A percentile compares a stretch with the other conserved stretches of the same genome.
Evolutionary conservation across 140 eudicot species (phyloP).

Genomic region (Anethum foeniculum): DNA sequence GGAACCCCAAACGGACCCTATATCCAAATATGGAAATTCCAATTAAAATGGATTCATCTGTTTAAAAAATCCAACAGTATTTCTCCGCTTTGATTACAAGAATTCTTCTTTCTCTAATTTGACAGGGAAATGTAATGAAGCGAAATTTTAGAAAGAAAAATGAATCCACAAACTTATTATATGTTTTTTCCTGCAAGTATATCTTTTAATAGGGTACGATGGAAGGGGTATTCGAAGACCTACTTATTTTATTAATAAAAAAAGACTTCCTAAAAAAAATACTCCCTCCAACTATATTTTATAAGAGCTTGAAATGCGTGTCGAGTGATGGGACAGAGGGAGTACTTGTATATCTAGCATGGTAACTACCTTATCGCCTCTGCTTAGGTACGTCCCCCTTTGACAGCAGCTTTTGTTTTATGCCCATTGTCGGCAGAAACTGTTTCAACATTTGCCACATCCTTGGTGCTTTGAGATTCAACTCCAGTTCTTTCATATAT

Average conservation of each 20-base stretch:
- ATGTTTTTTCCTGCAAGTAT: not conserved
- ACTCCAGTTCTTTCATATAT: conserved; percentile 2
- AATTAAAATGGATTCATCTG: not conserved
- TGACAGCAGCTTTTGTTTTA: not conserved
- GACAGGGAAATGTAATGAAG: not conserved
- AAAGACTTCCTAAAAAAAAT: not conserved
- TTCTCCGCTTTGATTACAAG: not conserved
- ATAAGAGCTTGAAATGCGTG: too few species aligned
- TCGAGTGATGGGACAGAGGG: too few species aligned
- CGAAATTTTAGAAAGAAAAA: not conserved
- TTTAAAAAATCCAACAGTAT: not conserved
- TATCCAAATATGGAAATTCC: not conserved
- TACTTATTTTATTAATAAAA: not conserved
- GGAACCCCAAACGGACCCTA: too few species aligned
- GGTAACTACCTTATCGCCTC: not conserved
- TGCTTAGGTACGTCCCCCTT: not conserved
- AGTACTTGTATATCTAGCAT: not conserved
- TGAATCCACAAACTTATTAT: not conserved
- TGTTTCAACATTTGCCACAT: conserved; percentile 7
- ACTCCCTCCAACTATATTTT: too few species aligned
- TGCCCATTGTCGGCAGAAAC: not conserved
- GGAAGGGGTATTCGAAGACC: not conserved
- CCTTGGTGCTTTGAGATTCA: not conserved
- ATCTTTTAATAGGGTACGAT: not conserved
- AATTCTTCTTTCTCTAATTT: not conserved